phyloP scores from a whole-genome alignment of 805 yeast species.

The Monosporozyma aquatica region DNA sequence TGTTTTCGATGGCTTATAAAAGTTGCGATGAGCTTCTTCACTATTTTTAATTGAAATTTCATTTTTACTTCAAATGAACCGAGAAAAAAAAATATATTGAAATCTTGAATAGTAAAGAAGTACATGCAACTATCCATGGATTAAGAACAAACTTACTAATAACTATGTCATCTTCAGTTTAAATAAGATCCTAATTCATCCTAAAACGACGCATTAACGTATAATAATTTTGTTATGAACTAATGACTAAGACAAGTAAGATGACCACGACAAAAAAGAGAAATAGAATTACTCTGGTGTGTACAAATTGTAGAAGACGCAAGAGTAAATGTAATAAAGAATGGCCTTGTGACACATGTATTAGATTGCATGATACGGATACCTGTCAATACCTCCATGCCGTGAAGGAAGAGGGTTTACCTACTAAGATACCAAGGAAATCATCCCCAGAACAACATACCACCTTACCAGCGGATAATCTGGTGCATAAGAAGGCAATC shows the following conservation, averaged over 20 bases:
- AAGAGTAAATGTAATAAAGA: constrained; percentile 26
- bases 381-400: constrained; percentile 13
- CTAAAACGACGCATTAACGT: too few species aligned
- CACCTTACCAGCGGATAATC: too few species aligned
- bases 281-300: constrained; percentile 24
- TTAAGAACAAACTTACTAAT: too few species aligned
- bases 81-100: not conserved
- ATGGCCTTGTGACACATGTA: constrained; percentile 23
- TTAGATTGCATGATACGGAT: constrained; percentile 14
- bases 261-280: constrained; percentile 9
- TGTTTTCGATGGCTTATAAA: too few species aligned
- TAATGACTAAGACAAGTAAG: not conserved
- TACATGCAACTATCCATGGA: not conserved
- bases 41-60: too few species aligned
- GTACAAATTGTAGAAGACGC: constrained; percentile 28
- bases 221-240: too few species aligned
- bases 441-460: not conserved
- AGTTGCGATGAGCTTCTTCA: not conserved
- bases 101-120: not conserved
- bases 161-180: too few species aligned
- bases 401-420: too few species aligned
- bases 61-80: not conserved
- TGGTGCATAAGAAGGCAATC: too few species aligned
- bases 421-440: not conserved
- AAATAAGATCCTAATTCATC: too few species aligned